These are phyloP conservation scores for Nyssa sinensis DNA, from an alignment of 148 eudicot genomes.

Conservation along the genomic window DNA sequence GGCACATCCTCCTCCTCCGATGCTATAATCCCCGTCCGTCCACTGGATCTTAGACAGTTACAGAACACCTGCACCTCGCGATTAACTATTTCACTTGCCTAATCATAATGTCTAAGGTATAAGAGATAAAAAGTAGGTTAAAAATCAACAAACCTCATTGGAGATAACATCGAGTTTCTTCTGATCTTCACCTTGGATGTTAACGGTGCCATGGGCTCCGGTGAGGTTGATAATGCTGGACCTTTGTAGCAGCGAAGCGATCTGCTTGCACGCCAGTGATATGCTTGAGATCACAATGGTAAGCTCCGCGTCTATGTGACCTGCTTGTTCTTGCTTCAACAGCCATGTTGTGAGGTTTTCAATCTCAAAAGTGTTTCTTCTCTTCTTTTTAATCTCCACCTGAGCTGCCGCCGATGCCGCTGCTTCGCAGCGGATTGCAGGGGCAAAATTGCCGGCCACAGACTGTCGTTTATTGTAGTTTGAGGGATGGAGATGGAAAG, in stretches of 20 bases:
- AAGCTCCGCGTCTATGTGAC: conserved; percentile 84
- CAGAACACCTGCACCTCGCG: conserved; percentile 76
- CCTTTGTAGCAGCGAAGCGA: conserved; percentile 82
- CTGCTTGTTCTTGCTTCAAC: conserved; percentile 74
- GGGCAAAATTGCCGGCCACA: too few species aligned
- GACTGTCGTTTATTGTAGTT: too few species aligned
- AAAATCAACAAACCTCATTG: conserved; percentile 97
- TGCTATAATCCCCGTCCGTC: conserved; percentile 97
- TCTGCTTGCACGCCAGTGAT: conserved; percentile 93
- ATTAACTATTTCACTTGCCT: too few species aligned
- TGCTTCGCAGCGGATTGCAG: too few species aligned
- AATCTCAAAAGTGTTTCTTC: too few species aligned
- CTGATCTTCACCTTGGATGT: conserved; percentile 97
- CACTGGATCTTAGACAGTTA: conserved; percentile 84
- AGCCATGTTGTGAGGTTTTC: too few species aligned
- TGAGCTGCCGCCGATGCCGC: too few species aligned
- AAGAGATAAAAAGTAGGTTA: too few species aligned
- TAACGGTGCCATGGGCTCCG: conserved; percentile 90
- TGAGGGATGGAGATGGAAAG: too few species aligned
- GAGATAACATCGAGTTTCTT: conserved; percentile 99
- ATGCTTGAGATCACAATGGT: conserved; percentile 91
- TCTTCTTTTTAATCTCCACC: too few species aligned
- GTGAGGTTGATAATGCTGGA: conserved; percentile 93
- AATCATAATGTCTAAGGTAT: too few species aligned
- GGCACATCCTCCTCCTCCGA: conserved; percentile 99